Conservation (phyloP, 441 rosid genomes). For the Rhodomyrtus psidioides region DNA sequence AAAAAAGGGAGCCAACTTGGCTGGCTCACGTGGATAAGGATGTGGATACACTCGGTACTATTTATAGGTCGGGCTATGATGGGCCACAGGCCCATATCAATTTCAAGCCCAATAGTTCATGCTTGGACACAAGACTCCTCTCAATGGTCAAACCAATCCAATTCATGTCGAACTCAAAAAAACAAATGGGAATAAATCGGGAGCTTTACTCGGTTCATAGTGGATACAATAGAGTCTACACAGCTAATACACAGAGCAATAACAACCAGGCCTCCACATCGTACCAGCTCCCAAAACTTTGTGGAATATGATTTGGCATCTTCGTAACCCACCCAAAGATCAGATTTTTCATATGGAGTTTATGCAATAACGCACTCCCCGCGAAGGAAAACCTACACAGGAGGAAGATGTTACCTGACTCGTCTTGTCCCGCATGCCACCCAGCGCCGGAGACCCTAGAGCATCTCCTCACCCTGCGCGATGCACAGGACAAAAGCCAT, state of each 20-base stretch:
- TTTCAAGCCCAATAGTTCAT: neutral
- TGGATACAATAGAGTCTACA: too few relatives aligned
- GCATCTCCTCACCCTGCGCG: neutral
- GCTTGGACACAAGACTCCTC: neutral
- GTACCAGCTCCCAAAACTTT: too few relatives aligned
- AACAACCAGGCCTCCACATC: too few relatives aligned
- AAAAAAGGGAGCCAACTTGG: neutral
- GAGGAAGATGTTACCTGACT: neutral
- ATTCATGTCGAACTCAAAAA: too few relatives aligned
- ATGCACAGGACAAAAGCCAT: neutral
- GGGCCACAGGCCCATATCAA: neutral
- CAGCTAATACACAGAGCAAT: too few relatives aligned
- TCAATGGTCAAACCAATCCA: neutral
- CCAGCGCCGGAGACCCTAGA: neutral
- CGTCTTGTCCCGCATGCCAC: neutral
- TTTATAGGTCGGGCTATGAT: neutral
- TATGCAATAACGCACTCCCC: neutral
- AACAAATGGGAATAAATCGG: too few relatives aligned
- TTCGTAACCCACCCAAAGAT: too few relatives aligned
- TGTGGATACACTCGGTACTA: neutral
- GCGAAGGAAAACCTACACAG: neutral
- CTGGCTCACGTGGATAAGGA: neutral
- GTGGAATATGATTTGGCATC: too few relatives aligned
- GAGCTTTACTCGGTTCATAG: too few relatives aligned
- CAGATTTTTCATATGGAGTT: too few relatives aligned